Percentiles rank a stretch among this genome's conserved stretches.
Conservation (phyloP, 192 early-diverging fungal genomes). For the Podochytrium sp. region DNA sequence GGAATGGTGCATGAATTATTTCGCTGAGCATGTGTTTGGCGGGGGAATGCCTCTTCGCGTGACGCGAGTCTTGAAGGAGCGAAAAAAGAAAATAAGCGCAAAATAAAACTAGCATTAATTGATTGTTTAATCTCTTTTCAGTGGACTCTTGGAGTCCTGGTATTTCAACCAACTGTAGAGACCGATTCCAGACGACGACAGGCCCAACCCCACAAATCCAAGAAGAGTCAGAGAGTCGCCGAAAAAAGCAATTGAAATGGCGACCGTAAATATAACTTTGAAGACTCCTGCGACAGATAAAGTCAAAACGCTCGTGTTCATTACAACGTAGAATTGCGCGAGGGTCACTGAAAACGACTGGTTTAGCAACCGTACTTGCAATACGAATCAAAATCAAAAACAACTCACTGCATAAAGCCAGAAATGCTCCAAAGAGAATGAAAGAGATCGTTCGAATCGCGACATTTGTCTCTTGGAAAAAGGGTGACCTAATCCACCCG, state of each 20-base stretch:
- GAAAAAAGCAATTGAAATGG: slow-evolving; percentile 73
- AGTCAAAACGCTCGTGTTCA: slow-evolving; percentile 80
- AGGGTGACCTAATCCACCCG: slow-evolving; percentile 45
- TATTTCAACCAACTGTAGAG: slow-evolving; percentile 45
- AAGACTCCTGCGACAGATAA: slow-evolving; percentile 74
- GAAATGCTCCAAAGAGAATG: slow-evolving; percentile 70
- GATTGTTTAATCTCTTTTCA: background rate
- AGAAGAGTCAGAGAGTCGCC: slow-evolving; percentile 76
- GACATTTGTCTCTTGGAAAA: slow-evolving; percentile 47
- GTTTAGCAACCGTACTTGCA: too few relatives aligned
- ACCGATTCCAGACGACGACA: slow-evolving; percentile 82
- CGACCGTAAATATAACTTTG: slow-evolving; percentile 83
- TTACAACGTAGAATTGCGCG: slow-evolving; percentile 82
- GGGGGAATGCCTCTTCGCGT: slow-evolving; percentile 25
- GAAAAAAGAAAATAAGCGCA: background rate
- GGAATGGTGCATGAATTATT: slow-evolving; percentile 22
- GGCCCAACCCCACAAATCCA: slow-evolving; percentile 77
- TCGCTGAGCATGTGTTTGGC: slow-evolving; percentile 22
- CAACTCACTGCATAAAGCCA: slow-evolving; percentile 79
- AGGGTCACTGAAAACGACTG: slow-evolving; percentile 76
- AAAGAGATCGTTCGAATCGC: slow-evolving; percentile 53
- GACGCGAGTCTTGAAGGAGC: background rate
- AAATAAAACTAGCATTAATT: background rate
- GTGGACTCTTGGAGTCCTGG: background rate
- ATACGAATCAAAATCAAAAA: background rate